These are phyloP conservation scores for Madurella mycetomatis DNA, from an alignment of 2,329 filamentous ascomycete genomes.

Conservation along the genomic window DNA sequence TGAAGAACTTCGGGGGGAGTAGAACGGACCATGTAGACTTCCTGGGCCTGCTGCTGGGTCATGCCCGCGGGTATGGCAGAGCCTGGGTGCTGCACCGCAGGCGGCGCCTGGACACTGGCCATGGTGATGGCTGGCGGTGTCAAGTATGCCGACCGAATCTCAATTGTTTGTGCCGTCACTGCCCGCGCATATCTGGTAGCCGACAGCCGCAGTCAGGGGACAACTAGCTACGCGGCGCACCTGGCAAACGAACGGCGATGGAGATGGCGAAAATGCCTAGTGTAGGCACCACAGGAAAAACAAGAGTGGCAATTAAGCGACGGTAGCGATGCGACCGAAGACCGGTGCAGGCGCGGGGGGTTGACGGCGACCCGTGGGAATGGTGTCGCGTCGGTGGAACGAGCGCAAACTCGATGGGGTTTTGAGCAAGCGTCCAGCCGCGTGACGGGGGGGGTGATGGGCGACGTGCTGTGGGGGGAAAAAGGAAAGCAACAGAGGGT, in stretches of 20 bases:
- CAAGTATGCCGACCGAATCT: slow-evolving; percentile 14
- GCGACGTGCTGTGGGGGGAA: slow-evolving; percentile 19
- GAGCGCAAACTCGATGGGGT: slow-evolving; percentile 14
- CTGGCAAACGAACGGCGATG: slow-evolving; percentile 7
- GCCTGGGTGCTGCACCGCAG: slow-evolving; percentile 63
- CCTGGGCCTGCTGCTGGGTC: slow-evolving; percentile 73
- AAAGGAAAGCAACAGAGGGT: slow-evolving; percentile 24
- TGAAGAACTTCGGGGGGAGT: neutral
- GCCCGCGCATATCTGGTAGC: slow-evolving; percentile 21
- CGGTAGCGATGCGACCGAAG: slow-evolving; percentile 5
- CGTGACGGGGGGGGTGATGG: slow-evolving; percentile 16
- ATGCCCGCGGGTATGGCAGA: slow-evolving; percentile 61
- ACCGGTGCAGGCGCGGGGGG: neutral
- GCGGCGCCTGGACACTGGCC: slow-evolving; percentile 74
- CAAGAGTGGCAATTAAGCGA: slow-evolving; percentile 9
- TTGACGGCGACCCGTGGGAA: slow-evolving; percentile 2
- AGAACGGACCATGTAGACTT: slow-evolving; percentile 60
- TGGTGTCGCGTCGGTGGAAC: slow-evolving; percentile 21
- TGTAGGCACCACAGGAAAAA: slow-evolving; percentile 15
- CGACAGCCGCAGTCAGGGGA: slow-evolving; percentile 15
- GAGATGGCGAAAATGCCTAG: slow-evolving; percentile 2
- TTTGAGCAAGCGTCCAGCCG: slow-evolving; percentile 17
- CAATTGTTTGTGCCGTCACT: slow-evolving; percentile 19
- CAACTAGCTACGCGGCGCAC: slow-evolving; percentile 1
- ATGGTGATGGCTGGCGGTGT: slow-evolving; percentile 47